These are phyloP conservation scores for Plasmodium reichenowi DNA, from an alignment of 169 alveolate species.

Conservation along the genomic window DNA sequence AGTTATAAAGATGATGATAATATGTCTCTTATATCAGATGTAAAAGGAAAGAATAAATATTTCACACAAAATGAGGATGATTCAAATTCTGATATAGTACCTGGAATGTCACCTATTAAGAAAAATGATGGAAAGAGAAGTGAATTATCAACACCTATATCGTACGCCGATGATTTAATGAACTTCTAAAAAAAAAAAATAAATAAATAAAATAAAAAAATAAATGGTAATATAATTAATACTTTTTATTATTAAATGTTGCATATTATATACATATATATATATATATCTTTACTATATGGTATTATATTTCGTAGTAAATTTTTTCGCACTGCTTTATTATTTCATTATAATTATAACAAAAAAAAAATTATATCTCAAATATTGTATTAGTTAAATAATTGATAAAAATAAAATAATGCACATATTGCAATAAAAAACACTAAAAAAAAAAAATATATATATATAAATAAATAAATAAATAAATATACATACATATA, in stretches of 20 bases:
- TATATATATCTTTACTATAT: too few relatives aligned
- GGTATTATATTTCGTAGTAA: too few relatives aligned
- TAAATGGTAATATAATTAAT: background rate
- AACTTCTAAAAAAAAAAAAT: constrained; percentile 27
- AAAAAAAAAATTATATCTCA: too few relatives aligned
- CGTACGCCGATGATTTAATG: constrained; percentile 77
- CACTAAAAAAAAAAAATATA: too few relatives aligned
- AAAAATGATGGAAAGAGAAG: constrained; percentile 21
- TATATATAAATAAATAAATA: background rate
- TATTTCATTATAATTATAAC: too few relatives aligned
- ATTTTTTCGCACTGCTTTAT: too few relatives aligned
- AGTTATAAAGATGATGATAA: constrained; percentile 59
- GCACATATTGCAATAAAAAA: too few relatives aligned
- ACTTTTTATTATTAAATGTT: background rate
- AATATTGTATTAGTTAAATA: too few relatives aligned
- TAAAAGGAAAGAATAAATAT: constrained; percentile 38
- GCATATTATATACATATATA: background rate
- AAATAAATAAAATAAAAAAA: background rate
- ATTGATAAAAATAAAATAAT: too few relatives aligned
- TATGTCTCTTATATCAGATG: constrained; percentile 55
- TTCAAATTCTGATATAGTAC: constrained; percentile 56
- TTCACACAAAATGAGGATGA: constrained; percentile 56
- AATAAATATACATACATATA: background rate
- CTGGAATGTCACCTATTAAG: constrained; percentile 75
- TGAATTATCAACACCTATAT: constrained; percentile 73